Conservation (phyloP, 176 grass and related monocot genomes). For the Hsuehochloa calcarea region DNA sequence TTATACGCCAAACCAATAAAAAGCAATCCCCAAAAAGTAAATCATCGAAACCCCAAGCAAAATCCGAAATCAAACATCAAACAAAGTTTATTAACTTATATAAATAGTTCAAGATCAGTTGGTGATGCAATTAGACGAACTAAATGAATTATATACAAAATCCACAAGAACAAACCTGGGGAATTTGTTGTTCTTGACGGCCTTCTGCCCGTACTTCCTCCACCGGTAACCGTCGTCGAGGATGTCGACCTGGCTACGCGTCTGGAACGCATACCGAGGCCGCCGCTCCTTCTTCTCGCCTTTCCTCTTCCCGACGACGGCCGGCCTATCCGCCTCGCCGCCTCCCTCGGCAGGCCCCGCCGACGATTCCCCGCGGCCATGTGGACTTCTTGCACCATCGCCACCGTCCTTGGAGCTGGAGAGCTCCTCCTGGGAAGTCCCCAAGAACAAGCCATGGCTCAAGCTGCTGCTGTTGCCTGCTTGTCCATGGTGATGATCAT, state of each 20-base stretch:
- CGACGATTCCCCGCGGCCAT: slow-evolving; percentile 8
- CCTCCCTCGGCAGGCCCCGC: background rate
- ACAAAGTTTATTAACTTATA: background rate
- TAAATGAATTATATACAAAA: background rate
- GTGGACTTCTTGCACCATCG: background rate
- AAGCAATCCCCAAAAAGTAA: background rate
- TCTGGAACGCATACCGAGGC: slow-evolving; percentile 77
- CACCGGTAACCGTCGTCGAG: slow-evolving; percentile 92
- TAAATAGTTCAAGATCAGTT: background rate
- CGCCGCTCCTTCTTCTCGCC: slow-evolving; percentile 64
- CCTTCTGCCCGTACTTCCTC: slow-evolving; percentile 96
- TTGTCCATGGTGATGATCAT: slow-evolving; percentile 23
- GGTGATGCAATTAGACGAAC: background rate
- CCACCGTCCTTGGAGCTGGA: slow-evolving; percentile 11
- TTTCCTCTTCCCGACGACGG: slow-evolving; percentile 37
- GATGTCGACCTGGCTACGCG: slow-evolving; percentile 86
- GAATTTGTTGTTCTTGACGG: slow-evolving; percentile 85
- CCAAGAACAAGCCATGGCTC: slow-evolving; percentile 19
- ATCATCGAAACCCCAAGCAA: background rate
- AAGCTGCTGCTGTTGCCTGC: background rate
- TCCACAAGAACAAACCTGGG: slow-evolving; percentile 49
- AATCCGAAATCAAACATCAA: background rate
- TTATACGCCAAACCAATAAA: background rate
- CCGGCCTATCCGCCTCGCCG: background rate
- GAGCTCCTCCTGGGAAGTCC: slow-evolving; percentile 30